phyloP scores from a whole-genome alignment of 805 yeast genomes.

The Priceomyces carsonii region DNA sequence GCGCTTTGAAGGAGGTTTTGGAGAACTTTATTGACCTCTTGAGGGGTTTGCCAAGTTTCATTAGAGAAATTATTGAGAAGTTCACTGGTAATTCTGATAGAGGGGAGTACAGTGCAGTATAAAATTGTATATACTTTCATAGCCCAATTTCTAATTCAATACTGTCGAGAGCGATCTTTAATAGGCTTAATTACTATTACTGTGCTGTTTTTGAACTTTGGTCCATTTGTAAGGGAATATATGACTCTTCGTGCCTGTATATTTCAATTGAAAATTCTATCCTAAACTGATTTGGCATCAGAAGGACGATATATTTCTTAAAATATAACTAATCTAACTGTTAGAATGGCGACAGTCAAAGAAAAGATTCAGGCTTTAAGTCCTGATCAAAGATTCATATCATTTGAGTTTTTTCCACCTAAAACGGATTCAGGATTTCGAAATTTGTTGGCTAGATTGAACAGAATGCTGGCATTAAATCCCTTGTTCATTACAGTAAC shows the following conservation, averaged over 20 bases:
- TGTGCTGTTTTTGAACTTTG: too few species aligned
- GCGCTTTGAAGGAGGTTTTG: constrained; percentile 68
- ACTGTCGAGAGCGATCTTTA: too few species aligned
- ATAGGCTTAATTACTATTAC: too few species aligned
- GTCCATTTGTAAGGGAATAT: too few species aligned
- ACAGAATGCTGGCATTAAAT: constrained; percentile 83
- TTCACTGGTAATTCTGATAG: constrained; percentile 63
- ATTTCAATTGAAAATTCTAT: too few species aligned
- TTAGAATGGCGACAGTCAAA: constrained; percentile 35
- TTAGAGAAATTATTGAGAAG: constrained; percentile 66
- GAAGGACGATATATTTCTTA: too few species aligned
- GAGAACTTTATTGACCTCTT: constrained; percentile 64
- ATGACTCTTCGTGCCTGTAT: too few species aligned
- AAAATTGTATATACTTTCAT: constrained; percentile 17
- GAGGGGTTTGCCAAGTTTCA: constrained; percentile 62
- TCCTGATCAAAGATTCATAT: constrained; percentile 64
- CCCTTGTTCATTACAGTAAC: constrained; percentile 92
- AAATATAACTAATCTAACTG: constrained; percentile 1
- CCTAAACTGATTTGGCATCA: too few species aligned
- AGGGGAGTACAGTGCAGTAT: constrained; percentile 95
- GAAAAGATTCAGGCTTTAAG: constrained; percentile 53
- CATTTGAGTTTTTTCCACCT: constrained; percentile 97
- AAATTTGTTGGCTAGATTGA: constrained; percentile 82
- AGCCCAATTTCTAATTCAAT: too few species aligned
- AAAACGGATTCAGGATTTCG: constrained; percentile 87